Evolutionary conservation across 2,329 filamentous ascomycete species (phyloP).

Genomic region (Simplicillium aogashimaense): DNA sequence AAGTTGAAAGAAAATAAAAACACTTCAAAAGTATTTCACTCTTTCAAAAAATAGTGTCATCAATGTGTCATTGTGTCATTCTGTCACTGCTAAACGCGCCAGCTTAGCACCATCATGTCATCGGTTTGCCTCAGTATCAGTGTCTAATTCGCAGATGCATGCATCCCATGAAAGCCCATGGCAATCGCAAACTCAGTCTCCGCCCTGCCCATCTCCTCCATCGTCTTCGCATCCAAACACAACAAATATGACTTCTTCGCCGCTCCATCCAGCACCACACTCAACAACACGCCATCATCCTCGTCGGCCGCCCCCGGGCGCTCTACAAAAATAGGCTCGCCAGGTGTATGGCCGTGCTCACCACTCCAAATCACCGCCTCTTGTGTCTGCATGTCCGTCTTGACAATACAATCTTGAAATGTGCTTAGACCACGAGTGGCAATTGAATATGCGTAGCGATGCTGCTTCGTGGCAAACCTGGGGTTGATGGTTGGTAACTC

Average conservation of each 20-base stretch:
- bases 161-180: conserved; percentile 56
- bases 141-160: no score
- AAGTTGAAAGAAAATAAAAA: no score
- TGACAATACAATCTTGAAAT: conserved; percentile 52
- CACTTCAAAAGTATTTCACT: no score
- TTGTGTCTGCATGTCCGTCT: conserved; percentile 50
- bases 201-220: conserved; percentile 55
- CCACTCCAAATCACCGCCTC: conserved; percentile 46
- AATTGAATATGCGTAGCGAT: conserved; percentile 53
- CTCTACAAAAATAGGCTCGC: conserved; percentile 59
- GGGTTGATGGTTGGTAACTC: conserved; percentile 62
- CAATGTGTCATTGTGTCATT: no score
- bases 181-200: conserved; percentile 50
- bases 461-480: conserved; percentile 33
- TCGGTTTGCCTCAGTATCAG: no score
- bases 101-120: no score
- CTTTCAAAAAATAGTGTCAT: no score
- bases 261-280: conserved; percentile 54
- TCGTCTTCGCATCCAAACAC: conserved; percentile 50
- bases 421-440: conserved; percentile 47
- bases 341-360: conserved; percentile 50
- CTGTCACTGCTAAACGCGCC: no score
- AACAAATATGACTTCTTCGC: conserved; percentile 52
- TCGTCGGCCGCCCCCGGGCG: conserved; percentile 33
- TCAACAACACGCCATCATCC: conserved; percentile 54